Evolutionary conservation across 1,139 yeast species (phyloP).

Genomic region (Kurtzmaniella natalensis): DNA sequence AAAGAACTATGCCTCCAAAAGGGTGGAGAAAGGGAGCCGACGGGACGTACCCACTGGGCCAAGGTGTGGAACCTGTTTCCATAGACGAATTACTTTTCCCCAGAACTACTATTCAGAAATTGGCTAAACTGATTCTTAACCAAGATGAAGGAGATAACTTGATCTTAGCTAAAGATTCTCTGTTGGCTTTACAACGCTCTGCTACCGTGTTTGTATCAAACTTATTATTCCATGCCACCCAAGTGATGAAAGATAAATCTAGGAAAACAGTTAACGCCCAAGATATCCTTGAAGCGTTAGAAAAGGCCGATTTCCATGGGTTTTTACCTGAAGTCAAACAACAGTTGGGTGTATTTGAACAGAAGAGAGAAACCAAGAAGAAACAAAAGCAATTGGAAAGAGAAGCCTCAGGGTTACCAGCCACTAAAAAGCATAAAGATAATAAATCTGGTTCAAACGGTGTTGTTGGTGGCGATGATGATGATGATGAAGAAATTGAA

Average conservation of each 20-base stretch:
- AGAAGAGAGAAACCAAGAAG: constrained; percentile 37
- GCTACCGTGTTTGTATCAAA: constrained; percentile 74
- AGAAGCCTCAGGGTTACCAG: not conserved
- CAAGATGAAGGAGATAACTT: constrained; percentile 29
- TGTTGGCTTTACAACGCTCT: constrained; percentile 62
- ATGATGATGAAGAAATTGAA: constrained; percentile 11
- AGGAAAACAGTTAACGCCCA: constrained; percentile 64
- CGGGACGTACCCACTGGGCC: constrained; percentile 53
- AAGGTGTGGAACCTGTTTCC: constrained; percentile 55
- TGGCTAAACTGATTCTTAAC: constrained; percentile 49
- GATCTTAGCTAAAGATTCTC: constrained; percentile 59
- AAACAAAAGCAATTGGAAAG: constrained; percentile 20
- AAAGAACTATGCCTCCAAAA: constrained; percentile 62
- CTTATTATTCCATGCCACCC: constrained; percentile 58
- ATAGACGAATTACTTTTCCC: constrained; percentile 72
- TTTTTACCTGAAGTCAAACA: constrained; percentile 51
- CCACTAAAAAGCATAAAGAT: constrained; percentile 10
- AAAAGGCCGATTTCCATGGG: constrained; percentile 49
- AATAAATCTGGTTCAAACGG: constrained; percentile 9
- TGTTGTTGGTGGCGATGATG: constrained; percentile 9
- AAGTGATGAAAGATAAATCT: constrained; percentile 44
- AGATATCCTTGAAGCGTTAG: constrained; percentile 59
- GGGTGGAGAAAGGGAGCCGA: constrained; percentile 79
- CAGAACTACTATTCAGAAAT: constrained; percentile 51
- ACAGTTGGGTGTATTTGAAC: constrained; percentile 44